These are phyloP conservation scores for Backusella parvicylindrica DNA, from an alignment of 192 early-diverging fungal genomes.

Conservation along the genomic window DNA sequence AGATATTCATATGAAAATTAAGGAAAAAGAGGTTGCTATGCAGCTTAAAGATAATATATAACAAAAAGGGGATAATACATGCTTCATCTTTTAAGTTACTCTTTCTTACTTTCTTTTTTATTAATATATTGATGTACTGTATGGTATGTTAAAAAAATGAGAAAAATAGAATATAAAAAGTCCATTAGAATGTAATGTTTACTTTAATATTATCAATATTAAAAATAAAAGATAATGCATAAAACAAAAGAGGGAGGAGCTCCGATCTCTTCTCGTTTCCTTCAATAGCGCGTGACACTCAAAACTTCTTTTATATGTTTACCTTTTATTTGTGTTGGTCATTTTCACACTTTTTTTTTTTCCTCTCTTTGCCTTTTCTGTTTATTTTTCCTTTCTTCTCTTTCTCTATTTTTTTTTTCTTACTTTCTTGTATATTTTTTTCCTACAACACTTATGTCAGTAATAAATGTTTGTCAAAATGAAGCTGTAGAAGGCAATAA, in stretches of 20 bases:
- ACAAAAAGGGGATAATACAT: neutral
- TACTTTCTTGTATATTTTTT: too few relatives aligned
- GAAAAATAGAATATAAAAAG: neutral
- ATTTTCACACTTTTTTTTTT: conserved; percentile 1
- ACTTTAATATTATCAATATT: neutral
- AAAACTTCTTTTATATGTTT: neutral
- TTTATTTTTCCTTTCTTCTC: neutral
- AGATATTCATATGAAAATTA: neutral
- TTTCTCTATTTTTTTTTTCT: neutral
- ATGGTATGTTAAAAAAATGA: neutral
- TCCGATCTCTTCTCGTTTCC: neutral
- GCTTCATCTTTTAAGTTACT: neutral
- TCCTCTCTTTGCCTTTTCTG: neutral
- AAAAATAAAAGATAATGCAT: neutral
- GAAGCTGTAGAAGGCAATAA: neutral
- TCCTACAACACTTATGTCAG: neutral
- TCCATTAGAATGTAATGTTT: neutral
- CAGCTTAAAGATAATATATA: neutral
- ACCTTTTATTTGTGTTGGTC: neutral
- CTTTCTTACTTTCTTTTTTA: neutral
- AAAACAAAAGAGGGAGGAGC: neutral
- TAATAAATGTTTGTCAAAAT: conserved; percentile 6
- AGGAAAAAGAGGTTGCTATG: neutral
- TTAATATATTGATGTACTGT: neutral
- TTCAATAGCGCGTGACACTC: neutral